These are phyloP conservation scores for Pythium biforme DNA, from an alignment of 352 stramenopile genomes.

Conservation along the genomic window DNA sequence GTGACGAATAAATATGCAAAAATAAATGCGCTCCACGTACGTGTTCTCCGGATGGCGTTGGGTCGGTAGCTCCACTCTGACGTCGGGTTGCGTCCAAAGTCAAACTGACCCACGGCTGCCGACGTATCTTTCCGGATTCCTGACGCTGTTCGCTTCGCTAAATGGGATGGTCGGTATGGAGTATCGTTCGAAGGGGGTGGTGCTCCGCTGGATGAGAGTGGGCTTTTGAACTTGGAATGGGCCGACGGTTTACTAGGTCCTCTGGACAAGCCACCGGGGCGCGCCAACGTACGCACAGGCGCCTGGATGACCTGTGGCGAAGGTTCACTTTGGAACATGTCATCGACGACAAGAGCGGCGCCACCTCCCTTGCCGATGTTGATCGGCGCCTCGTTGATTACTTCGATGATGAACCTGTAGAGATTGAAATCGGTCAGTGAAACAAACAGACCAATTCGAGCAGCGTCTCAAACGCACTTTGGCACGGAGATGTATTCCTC, in stretches of 20 bases:
- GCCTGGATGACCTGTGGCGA: constrained; percentile 16
- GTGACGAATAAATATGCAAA: neutral
- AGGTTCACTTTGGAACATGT: neutral
- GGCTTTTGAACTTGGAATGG: constrained; percentile 28
- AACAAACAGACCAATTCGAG: neutral
- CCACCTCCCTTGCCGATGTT: constrained; percentile 4
- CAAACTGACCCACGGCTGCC: constrained; percentile 26
- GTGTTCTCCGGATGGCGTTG: constrained; percentile 39
- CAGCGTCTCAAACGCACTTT: constrained; percentile 43
- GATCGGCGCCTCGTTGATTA: constrained; percentile 63
- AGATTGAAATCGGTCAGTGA: neutral
- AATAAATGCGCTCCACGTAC: constrained; percentile 32
- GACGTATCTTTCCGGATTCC: constrained; percentile 15
- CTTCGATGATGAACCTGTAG: constrained; percentile 68
- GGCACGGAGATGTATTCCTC: constrained; percentile 54
- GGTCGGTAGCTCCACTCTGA: constrained; percentile 63
- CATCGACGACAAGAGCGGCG: too few relatives aligned
- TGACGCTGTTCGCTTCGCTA: constrained; percentile 16
- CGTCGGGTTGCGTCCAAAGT: constrained; percentile 58
- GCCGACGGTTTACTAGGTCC: constrained; percentile 3
- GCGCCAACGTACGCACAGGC: constrained; percentile 2
- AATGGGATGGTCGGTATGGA: constrained; percentile 12
- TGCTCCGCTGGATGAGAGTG: neutral
- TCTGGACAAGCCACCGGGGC: constrained; percentile 18
- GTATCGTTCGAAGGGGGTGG: neutral